These are phyloP conservation scores for Capsicum pubescens DNA, from an alignment of 257 asterid genomes.

Conservation along the genomic window DNA sequence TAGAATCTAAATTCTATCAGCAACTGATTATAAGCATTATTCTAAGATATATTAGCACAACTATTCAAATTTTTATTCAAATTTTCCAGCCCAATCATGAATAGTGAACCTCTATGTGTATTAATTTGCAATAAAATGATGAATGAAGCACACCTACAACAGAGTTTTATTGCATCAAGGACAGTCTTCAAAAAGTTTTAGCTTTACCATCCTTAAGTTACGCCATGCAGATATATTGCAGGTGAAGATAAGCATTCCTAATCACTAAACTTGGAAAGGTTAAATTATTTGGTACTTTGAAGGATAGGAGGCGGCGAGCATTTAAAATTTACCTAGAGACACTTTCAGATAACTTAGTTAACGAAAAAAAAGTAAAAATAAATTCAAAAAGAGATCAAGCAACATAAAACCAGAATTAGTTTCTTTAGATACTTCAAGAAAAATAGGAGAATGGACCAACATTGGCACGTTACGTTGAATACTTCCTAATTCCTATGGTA, in stretches of 20 bases:
- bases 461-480: background rate
- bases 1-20: background rate
- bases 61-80: background rate
- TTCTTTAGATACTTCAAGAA: background rate
- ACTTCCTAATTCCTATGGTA: slow-evolving; percentile 6
- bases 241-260: background rate
- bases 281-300: background rate
- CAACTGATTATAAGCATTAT: background rate
- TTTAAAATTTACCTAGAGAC: background rate
- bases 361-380: background rate
- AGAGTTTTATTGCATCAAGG: slow-evolving; percentile 18
- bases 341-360: background rate
- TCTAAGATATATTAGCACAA: background rate
- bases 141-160: background rate
- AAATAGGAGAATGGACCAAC: background rate
- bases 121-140: slow-evolving; percentile 18
- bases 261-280: background rate
- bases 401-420: background rate
- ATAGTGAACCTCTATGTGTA: background rate
- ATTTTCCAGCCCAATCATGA: background rate
- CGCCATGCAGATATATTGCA: no score
- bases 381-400: background rate
- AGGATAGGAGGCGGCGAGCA: background rate
- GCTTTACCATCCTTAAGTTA: background rate
- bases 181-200: background rate